Conservation (phyloP, 2,329 filamentous ascomycete genomes). For the Neodidymelliopsis sp. region DNA sequence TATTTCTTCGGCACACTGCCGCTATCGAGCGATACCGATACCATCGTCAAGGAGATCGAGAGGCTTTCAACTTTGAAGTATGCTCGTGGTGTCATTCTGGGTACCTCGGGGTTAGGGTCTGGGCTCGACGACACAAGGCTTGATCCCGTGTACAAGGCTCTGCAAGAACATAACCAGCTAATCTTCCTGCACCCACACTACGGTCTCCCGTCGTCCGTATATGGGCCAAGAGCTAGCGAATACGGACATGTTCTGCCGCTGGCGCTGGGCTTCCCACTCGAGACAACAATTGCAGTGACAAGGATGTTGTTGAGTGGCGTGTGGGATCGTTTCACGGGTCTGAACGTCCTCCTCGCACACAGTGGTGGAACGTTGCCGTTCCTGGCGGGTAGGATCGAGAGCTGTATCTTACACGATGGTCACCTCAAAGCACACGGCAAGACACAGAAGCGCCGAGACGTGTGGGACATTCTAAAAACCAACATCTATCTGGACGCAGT, state of each 20-base stretch:
- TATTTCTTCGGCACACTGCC: slow-evolving; percentile 87
- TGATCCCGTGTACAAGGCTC: slow-evolving; percentile 73
- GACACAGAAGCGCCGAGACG: slow-evolving; percentile 61
- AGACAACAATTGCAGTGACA: slow-evolving; percentile 89
- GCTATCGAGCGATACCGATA: slow-evolving; percentile 69
- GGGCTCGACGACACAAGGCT: slow-evolving; percentile 81
- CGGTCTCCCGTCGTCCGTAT: slow-evolving; percentile 81
- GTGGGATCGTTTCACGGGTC: slow-evolving; percentile 74
- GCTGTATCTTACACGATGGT: slow-evolving; percentile 83
- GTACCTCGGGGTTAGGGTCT: slow-evolving; percentile 79
- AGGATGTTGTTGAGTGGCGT: slow-evolving; percentile 88
- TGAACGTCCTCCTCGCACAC: slow-evolving; percentile 83
- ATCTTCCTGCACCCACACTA: slow-evolving; percentile 94
- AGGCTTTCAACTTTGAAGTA: slow-evolving; percentile 68
- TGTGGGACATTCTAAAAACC: slow-evolving; percentile 72
- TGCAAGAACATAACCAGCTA: slow-evolving; percentile 70
- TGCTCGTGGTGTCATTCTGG: slow-evolving; percentile 86
- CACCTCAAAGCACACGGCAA: slow-evolving; percentile 72
- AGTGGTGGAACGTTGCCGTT: slow-evolving; percentile 90
- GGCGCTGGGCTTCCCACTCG: slow-evolving; percentile 86
- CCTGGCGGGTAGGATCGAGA: slow-evolving; percentile 86
- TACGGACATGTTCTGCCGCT: slow-evolving; percentile 90
- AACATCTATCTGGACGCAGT: slow-evolving; percentile 92
- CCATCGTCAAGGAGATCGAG: slow-evolving; percentile 70
- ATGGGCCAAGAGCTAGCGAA: slow-evolving; percentile 73